Conservation (phyloP, 2,329 filamentous ascomycete genomes). For the Mycosphaerella arachidis region DNA sequence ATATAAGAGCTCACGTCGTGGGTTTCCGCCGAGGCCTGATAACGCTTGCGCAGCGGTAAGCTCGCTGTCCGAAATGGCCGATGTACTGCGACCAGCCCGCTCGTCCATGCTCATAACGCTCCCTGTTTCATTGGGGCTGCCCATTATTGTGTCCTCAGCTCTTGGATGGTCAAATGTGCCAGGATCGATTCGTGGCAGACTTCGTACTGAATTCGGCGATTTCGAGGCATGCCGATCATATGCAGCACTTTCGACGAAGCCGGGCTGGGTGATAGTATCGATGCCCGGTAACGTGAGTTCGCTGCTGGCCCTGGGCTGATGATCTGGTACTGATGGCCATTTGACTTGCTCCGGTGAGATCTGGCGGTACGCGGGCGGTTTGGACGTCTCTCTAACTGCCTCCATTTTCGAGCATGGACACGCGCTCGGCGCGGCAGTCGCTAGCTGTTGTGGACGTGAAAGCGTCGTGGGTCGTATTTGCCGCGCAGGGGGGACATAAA, state of each 20-base stretch:
- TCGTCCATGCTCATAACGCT: slow-evolving; percentile 42
- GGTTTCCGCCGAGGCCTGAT: slow-evolving; percentile 44
- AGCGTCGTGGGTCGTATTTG: slow-evolving; percentile 15
- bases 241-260: too few relatives aligned
- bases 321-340: slow-evolving; percentile 18
- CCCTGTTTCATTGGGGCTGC: slow-evolving; percentile 43
- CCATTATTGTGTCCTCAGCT: slow-evolving; percentile 34
- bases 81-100: slow-evolving; percentile 32
- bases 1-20: slow-evolving; percentile 35
- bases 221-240: slow-evolving; percentile 9
- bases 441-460: slow-evolving; percentile 21
- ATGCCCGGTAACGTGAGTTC: slow-evolving; percentile 42
- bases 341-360: slow-evolving; percentile 28
- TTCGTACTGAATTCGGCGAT: slow-evolving; percentile 25
- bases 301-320: slow-evolving; percentile 11
- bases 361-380: slow-evolving; percentile 40
- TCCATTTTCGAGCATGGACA: slow-evolving; percentile 24
- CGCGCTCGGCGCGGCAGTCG: not conserved
- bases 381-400: slow-evolving; percentile 29
- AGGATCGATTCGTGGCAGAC: slow-evolving; percentile 35
- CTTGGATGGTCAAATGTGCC: slow-evolving; percentile 26
- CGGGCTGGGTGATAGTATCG: slow-evolving; percentile 33
- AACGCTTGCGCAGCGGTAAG: slow-evolving; percentile 48
- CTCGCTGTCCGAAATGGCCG: slow-evolving; percentile 42
- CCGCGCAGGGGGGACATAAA: slow-evolving; percentile 10